phyloP scores from a whole-genome alignment of 2,329 filamentous ascomycete species.

The Stachybotrys elegans region DNA sequence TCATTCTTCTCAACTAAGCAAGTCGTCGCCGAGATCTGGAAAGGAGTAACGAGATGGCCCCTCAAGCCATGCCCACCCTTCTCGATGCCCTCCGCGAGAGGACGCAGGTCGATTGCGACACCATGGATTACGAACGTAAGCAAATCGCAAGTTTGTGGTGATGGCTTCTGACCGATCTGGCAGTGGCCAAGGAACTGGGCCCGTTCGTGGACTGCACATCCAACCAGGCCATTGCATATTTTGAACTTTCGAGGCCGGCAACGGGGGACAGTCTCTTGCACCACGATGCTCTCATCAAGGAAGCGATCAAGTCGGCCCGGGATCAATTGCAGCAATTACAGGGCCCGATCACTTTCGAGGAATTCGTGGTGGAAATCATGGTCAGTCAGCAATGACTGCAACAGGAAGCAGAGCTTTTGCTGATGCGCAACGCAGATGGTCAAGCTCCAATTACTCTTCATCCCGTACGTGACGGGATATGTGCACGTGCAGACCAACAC shows the following conservation, averaged over 20 bases:
- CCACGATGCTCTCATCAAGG: constrained; percentile 22
- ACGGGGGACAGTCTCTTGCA: constrained; percentile 14
- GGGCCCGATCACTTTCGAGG: constrained; percentile 23
- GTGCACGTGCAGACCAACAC: constrained; percentile 59
- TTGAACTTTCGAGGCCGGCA: constrained; percentile 21
- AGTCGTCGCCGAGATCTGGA: neutral
- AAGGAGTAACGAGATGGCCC: neutral
- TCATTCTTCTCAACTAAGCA: no score
- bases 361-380: constrained; percentile 52
- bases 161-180: constrained; percentile 7
- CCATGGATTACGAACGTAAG: constrained; percentile 28
- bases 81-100: constrained; percentile 20
- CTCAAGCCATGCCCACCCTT: constrained; percentile 21
- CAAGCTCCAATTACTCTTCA: constrained; percentile 46
- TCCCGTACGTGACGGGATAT: constrained; percentile 42
- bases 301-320: constrained; percentile 18
- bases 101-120: constrained; percentile 29
- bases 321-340: constrained; percentile 12
- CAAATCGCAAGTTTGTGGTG: neutral
- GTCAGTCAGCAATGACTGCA: no score
- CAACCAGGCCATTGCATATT: constrained; percentile 30
- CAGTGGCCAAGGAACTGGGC: constrained; percentile 24
- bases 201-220: constrained; percentile 32
- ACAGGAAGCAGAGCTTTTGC: no score
- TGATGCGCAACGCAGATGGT: constrained; percentile 54